phyloP scores from a whole-genome alignment of 441 rosid species.

The Arabidopsis lyrata region DNA sequence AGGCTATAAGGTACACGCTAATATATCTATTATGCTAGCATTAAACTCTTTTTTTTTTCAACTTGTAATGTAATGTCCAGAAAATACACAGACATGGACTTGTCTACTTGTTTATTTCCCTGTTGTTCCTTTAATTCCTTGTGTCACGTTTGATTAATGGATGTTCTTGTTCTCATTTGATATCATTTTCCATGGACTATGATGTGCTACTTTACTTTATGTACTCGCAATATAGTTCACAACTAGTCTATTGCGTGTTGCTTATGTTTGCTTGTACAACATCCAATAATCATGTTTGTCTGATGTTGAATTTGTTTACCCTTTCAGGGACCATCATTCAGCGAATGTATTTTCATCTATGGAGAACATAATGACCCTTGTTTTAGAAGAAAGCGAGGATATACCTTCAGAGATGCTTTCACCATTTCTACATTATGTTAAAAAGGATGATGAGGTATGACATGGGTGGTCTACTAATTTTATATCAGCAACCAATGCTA shows the following conservation, averaged over 20 bases:
- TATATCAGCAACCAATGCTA: constrained; percentile 24
- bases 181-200: neutral
- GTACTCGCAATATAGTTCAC: neutral
- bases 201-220: constrained; percentile 1
- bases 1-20: constrained; percentile 74
- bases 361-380: constrained; percentile 95
- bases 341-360: constrained; percentile 79
- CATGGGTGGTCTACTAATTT: constrained; percentile 26
- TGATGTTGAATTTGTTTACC: constrained; percentile 30
- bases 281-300: neutral
- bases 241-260: neutral
- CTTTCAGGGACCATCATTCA: constrained; percentile 82
- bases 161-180: neutral
- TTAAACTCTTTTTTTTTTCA: neutral
- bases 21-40: neutral
- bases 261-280: constrained; percentile 18
- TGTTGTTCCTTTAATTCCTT: constrained; percentile 3
- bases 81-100: neutral
- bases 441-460: constrained; percentile 76
- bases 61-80: constrained; percentile 3
- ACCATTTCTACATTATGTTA: constrained; percentile 70
- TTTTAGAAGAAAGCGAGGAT: constrained; percentile 98
- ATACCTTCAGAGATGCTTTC: constrained; percentile 78
- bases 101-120: constrained; percentile 25
- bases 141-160: constrained; percentile 22